phyloP scores from a whole-genome alignment of 2,329 filamentous ascomycete genomes.

The Cladosporium cucumerinum region DNA sequence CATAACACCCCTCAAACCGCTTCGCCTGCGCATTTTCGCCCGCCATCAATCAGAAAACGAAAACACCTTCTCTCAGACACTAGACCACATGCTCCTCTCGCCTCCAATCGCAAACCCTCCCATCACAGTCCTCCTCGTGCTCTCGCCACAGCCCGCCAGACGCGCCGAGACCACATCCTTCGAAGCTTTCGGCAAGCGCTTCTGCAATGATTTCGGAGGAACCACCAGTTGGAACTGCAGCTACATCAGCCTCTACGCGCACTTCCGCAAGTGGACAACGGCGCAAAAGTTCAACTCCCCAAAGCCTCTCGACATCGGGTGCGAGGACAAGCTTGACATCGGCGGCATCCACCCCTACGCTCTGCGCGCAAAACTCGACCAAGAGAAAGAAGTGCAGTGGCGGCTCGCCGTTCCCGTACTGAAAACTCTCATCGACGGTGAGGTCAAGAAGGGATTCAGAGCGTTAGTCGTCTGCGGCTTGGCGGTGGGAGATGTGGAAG shows the following conservation, averaged over 20 bases:
- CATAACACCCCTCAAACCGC: background rate
- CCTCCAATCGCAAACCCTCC: background rate
- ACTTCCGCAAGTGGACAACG: background rate
- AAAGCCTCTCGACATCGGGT: background rate
- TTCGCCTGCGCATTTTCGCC: background rate
- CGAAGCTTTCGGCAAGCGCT: background rate
- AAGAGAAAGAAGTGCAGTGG: constrained; percentile 6
- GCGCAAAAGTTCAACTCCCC: background rate
- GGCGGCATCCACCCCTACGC: constrained; percentile 6
- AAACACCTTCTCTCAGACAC: background rate
- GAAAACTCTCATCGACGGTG: background rate
- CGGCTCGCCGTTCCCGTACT: background rate
- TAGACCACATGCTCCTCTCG: background rate
- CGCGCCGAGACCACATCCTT: background rate
- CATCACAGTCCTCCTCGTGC: constrained; percentile 2
- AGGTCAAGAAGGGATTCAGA: background rate
- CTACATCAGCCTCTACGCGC: constrained; percentile 4
- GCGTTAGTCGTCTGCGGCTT: background rate
- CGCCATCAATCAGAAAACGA: background rate
- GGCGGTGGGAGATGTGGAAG: background rate
- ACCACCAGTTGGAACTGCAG: background rate
- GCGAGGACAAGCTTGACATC: background rate
- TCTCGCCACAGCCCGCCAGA: background rate
- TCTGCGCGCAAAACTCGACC: background rate
- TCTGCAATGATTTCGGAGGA: background rate